Conservation (phyloP, 1,284 basidiomycete species). For the Rhodofomes roseus region DNA sequence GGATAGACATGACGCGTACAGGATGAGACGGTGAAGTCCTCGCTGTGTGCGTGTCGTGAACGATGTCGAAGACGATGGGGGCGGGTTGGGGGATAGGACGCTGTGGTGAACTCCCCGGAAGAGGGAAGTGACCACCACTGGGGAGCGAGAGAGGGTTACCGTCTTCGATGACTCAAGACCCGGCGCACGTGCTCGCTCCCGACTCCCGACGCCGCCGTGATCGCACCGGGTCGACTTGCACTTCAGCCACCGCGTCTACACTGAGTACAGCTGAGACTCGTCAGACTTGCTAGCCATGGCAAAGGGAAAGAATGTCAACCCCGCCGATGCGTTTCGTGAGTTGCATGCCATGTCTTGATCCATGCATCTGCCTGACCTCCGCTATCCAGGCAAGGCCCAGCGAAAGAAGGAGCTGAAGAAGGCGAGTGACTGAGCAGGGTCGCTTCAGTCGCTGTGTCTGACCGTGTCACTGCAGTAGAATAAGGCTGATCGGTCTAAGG, state of each 20-base stretch:
- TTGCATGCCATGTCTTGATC: slow-evolving; percentile 1
- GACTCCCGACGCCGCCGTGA: slow-evolving; percentile 1
- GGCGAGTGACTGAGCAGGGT: slow-evolving; percentile 43
- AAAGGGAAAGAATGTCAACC: slow-evolving; percentile 80
- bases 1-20: slow-evolving; percentile 29
- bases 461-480: slow-evolving; percentile 63
- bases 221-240: neutral
- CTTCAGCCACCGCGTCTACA: neutral
- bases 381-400: slow-evolving; percentile 72
- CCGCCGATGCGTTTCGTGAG: slow-evolving; percentile 81
- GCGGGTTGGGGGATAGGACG: neutral
- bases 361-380: neutral
- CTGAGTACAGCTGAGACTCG: neutral
- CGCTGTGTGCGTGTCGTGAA: slow-evolving; percentile 16
- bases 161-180: slow-evolving; percentile 26
- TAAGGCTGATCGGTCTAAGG: slow-evolving; percentile 75
- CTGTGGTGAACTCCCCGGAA: slow-evolving; percentile 21
- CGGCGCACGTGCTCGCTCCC: slow-evolving; percentile 27
- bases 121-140: slow-evolving; percentile 21
- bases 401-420: slow-evolving; percentile 90
- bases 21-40: slow-evolving; percentile 26
- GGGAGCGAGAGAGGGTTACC: slow-evolving; percentile 3
- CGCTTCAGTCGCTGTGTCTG: slow-evolving; percentile 1
- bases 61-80: slow-evolving; percentile 1
- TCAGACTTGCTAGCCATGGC: slow-evolving; percentile 49